phyloP scores from a whole-genome alignment of 495 filamentous ascomycete species.

The Friedmanniomyces endolithicus region DNA sequence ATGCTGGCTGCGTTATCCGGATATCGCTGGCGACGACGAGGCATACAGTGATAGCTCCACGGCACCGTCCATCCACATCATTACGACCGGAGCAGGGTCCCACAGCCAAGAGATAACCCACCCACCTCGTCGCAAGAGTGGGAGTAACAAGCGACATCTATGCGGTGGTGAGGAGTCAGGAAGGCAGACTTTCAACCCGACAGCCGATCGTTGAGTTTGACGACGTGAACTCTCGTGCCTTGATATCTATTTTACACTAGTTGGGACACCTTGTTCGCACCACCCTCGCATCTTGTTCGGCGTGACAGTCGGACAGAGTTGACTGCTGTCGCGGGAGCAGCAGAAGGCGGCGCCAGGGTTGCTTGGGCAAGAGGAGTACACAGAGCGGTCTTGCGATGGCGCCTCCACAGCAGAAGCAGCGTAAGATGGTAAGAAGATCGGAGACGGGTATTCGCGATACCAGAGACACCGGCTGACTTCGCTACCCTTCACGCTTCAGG shows the following conservation, averaged over 20 bases:
- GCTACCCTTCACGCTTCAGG: no score
- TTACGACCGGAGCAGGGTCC: not conserved
- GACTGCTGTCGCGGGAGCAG: not conserved
- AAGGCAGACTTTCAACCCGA: not conserved
- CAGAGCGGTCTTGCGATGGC: constrained; percentile 45
- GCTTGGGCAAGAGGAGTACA: no score
- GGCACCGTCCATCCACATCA: not conserved
- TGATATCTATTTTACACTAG: not conserved
- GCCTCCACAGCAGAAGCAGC: constrained; percentile 74
- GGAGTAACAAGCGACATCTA: not conserved
- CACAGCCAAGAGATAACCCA: not conserved
- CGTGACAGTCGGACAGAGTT: no score
- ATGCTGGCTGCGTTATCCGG: not conserved
- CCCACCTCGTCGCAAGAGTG: not conserved
- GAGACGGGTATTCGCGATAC: no score
- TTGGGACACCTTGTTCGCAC: no score
- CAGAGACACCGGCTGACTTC: no score
- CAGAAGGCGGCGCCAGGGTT: not conserved
- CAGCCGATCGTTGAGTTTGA: not conserved
- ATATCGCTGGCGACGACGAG: not conserved
- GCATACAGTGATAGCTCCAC: not conserved
- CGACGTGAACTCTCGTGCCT: not conserved
- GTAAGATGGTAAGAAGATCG: no score
- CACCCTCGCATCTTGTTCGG: no score
- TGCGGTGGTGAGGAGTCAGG: not conserved